Evolutionary conservation across 768 basidiomycete species (phyloP).

Genomic region (Amanita muscaria): DNA sequence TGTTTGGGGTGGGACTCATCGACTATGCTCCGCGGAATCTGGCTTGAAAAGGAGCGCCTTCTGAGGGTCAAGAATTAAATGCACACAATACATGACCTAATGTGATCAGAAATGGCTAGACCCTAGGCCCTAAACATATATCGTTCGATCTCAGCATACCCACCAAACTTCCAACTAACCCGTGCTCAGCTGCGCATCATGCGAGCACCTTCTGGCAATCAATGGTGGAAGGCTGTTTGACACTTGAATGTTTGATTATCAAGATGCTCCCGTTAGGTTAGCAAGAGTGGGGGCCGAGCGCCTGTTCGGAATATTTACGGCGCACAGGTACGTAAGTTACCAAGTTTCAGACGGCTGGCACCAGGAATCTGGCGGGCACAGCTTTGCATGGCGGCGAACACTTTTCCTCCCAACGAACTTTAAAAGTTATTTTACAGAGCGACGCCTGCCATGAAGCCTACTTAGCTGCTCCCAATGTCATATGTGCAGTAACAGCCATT

Average conservation of each 20-base stretch:
- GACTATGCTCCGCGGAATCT: too few species aligned
- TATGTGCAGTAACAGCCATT: too few species aligned
- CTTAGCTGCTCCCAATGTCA: too few species aligned
- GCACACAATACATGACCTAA: too few species aligned
- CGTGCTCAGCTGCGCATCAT: not conserved
- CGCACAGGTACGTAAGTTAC: slow-evolving; percentile 6
- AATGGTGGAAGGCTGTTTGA: not conserved
- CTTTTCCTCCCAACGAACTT: not conserved
- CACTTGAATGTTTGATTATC: not conserved
- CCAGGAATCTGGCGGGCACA: slow-evolving; percentile 3
- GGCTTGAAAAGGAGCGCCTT: too few species aligned
- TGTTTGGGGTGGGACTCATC: too few species aligned
- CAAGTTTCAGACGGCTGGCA: slow-evolving; percentile 2
- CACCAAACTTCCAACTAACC: not conserved
- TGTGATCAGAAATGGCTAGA: too few species aligned
- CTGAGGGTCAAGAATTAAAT: too few species aligned
- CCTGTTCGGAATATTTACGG: not conserved
- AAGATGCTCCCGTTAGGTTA: not conserved
- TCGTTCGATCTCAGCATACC: too few species aligned
- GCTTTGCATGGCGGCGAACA: not conserved
- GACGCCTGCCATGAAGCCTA: too few species aligned
- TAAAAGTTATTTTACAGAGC: too few species aligned
- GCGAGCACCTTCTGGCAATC: not conserved
- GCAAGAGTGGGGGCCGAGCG: not conserved
- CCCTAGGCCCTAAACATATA: too few species aligned